Evolutionary conservation across 2,329 filamentous ascomycete species (phyloP).

Genomic region (Talaromyces funiculosus): DNA sequence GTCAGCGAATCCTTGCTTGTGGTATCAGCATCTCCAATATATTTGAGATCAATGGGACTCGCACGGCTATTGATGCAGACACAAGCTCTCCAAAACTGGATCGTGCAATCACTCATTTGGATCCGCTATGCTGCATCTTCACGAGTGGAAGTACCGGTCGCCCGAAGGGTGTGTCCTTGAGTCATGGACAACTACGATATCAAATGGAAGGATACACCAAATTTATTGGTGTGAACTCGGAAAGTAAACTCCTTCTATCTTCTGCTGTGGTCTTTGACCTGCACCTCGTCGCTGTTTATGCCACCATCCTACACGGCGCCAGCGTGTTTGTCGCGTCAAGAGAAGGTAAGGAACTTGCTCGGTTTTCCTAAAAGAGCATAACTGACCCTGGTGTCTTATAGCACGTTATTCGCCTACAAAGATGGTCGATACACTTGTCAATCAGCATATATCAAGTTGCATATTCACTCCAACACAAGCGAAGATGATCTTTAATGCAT

Average conservation of each 20-base stretch:
- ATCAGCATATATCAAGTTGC: not conserved
- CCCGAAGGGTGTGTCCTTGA: constrained; percentile 2
- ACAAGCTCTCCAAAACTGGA: not conserved
- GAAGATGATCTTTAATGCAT: not conserved
- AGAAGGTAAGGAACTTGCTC: not conserved
- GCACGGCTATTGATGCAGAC: not conserved
- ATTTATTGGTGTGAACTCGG: not conserved
- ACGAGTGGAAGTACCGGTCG: constrained; percentile 4
- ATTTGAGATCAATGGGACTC: not conserved
- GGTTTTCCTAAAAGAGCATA: not conserved
- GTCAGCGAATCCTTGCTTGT: constrained; percentile 1
- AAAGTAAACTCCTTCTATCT: not conserved
- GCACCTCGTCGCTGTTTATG: not conserved
- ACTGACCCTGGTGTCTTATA: not conserved
- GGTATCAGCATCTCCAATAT: not conserved
- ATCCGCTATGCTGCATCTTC: constrained; percentile 2
- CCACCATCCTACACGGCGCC: not conserved
- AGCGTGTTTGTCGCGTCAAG: constrained; percentile 3
- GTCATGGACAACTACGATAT: not conserved
- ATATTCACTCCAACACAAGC: not conserved
- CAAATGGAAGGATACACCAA: constrained; percentile 9
- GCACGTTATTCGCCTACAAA: constrained; percentile 4
- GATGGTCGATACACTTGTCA: constrained; percentile 2
- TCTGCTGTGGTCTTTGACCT: constrained; percentile 4
- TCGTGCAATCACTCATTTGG: not conserved